Evolutionary conservation across 192 early-diverging fungal species (phyloP).

Genomic region (Obelidium mucronatum): DNA sequence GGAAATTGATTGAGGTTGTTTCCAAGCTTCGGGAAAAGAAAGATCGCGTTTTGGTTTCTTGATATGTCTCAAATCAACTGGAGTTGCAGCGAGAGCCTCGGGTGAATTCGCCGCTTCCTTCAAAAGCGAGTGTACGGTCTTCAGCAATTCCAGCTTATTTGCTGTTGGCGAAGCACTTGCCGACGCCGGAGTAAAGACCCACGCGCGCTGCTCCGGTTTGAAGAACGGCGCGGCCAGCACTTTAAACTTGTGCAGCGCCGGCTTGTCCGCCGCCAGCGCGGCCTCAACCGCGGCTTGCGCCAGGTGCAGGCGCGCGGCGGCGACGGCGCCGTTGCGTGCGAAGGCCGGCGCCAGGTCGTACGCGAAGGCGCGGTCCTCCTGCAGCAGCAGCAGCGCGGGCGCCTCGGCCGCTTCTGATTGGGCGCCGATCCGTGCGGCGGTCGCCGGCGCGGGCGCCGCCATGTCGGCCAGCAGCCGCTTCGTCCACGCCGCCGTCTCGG

Average conservation of each 20-base stretch:
- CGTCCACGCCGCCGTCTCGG: slow-evolving; percentile 12
- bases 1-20: too few species aligned
- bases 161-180: background rate
- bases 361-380: background rate
- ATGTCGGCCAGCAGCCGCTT: background rate
- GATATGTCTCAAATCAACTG: background rate
- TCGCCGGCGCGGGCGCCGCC: background rate
- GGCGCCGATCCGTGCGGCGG: background rate
- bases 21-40: slow-evolving; percentile 3
- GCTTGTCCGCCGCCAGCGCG: background rate
- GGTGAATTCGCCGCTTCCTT: background rate
- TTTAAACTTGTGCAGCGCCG: background rate
- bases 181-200: background rate
- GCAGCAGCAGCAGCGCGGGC: background rate
- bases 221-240: background rate
- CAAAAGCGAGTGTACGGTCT: background rate
- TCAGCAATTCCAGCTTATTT: background rate
- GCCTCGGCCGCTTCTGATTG: background rate
- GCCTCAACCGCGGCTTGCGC: background rate
- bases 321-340: background rate
- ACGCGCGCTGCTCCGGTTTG: background rate
- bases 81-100: background rate
- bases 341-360: background rate
- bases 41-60: background rate
- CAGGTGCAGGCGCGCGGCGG: background rate